Evolutionary conservation across 352 stramenopile species (phyloP).

Genomic region (Aphanomyces stellatus): DNA sequence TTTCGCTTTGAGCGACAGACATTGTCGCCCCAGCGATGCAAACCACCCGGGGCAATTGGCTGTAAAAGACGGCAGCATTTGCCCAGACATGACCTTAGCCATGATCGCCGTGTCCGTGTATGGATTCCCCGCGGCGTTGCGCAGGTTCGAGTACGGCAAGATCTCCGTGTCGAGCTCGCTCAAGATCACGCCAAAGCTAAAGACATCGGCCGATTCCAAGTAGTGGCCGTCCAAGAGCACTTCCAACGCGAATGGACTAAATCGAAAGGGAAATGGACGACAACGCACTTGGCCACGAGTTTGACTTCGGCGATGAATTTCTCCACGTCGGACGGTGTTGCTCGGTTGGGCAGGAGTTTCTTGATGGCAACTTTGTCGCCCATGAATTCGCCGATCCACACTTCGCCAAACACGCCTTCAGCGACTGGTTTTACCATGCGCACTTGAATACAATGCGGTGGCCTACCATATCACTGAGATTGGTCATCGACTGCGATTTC

Average conservation of each 20-base stretch:
- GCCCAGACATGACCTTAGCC: not conserved
- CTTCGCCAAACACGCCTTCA: slow-evolving; percentile 55
- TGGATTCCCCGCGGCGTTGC: not conserved
- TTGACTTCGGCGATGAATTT: not conserved
- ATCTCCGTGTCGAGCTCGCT: slow-evolving; percentile 1
- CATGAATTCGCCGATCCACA: slow-evolving; percentile 70
- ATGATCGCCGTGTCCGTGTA: not conserved
- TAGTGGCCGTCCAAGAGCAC: slow-evolving; percentile 9
- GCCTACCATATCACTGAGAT: not conserved
- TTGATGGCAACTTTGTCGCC: slow-evolving; percentile 67
- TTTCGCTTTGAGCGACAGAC: not conserved
- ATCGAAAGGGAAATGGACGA: not conserved
- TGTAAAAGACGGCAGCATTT: not conserved
- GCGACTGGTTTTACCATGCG: not conserved
- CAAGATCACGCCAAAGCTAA: not conserved
- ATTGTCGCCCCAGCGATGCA: not conserved
- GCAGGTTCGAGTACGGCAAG: not conserved
- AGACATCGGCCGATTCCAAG: not conserved
- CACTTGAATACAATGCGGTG: not conserved
- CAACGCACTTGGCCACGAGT: slow-evolving; percentile 5
- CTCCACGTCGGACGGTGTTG: slow-evolving; percentile 28
- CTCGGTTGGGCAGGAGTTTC: slow-evolving; percentile 31
- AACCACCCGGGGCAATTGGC: not conserved
- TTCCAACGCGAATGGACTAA: not conserved
- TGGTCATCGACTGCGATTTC: too few relatives aligned